Evolutionary conservation across 1,284 basidiomycete species (phyloP).

Genomic region (Entoloma clypeatum): DNA sequence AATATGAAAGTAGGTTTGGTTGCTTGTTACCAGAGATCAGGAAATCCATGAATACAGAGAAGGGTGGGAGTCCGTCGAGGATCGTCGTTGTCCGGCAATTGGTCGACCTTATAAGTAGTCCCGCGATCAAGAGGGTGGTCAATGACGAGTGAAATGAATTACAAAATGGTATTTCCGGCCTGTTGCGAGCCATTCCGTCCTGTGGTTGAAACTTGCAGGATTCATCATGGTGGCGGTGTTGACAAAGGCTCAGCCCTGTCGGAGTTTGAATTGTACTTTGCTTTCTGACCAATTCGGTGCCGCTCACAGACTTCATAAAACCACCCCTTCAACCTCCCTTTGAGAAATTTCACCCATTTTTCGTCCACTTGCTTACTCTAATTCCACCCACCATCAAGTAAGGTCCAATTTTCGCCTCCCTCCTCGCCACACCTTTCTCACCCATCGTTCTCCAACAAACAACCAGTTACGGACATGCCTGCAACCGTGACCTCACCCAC

Average conservation of each 20-base stretch:
- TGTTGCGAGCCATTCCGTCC: conserved; percentile 46
- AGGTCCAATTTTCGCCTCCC: conserved; percentile 22
- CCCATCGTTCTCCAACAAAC: conserved; percentile 16
- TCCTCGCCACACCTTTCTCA: conserved; percentile 13
- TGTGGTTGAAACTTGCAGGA: conserved; percentile 52
- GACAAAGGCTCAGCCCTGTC: conserved; percentile 9
- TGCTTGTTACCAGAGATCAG: conserved; percentile 68
- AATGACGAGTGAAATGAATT: conserved; percentile 6
- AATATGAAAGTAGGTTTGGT: too few species aligned
- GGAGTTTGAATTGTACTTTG: conserved; percentile 20
- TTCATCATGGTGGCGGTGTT: conserved; percentile 18
- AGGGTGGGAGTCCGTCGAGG: conserved; percentile 43
- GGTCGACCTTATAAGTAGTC: conserved; percentile 49
- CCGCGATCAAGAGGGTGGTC: conserved; percentile 10
- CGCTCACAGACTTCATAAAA: conserved; percentile 26
- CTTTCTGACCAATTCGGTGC: conserved; percentile 30
- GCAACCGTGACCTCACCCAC: conserved; percentile 34
- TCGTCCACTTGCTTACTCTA: conserved; percentile 13
- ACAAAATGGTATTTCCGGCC: conserved; percentile 61
- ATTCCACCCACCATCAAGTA: conserved; percentile 28
- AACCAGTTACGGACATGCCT: conserved; percentile 39
- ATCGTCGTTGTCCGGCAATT: conserved; percentile 44
- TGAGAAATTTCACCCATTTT: conserved; percentile 7
- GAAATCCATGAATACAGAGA: conserved; percentile 73
- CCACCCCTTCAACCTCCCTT: conserved; percentile 9